Percentiles rank a stretch among this genome's conserved stretches.
phyloP scores from a whole-genome alignment of 2,329 filamentous ascomycete genomes.

The Dactylonectria estremocensis region DNA sequence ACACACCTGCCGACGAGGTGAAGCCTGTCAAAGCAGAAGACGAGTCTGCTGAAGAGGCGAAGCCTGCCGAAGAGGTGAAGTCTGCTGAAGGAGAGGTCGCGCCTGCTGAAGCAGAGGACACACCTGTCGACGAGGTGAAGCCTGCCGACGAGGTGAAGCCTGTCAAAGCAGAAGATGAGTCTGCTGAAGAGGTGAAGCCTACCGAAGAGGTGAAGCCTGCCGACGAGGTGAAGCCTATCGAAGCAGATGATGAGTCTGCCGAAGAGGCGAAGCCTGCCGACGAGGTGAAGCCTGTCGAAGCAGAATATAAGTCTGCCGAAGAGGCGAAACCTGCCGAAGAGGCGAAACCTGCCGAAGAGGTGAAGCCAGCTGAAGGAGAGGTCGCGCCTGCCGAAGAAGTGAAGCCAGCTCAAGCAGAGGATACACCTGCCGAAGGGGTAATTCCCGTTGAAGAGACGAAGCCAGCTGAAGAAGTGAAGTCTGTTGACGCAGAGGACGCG shows the following conservation, averaged over 20 bases:
- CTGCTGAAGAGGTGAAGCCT: not conserved
- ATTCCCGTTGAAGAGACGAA: not conserved
- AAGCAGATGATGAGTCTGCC: not conserved
- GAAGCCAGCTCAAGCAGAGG: not conserved
- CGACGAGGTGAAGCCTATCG: slow-evolving; percentile 1
- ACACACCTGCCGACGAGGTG: not conserved
- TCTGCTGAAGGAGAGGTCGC: not conserved
- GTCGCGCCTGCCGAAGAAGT: not conserved
- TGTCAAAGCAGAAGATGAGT: not conserved
- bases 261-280: not conserved
- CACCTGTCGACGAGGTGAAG: not conserved
- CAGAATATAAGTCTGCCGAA: not conserved
- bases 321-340: not conserved
- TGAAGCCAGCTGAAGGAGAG: not conserved
- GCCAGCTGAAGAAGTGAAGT: not conserved
- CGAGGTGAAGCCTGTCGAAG: not conserved
- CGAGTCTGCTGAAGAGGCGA: not conserved
- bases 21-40: not conserved
- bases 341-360: slow-evolving; percentile 1
- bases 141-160: not conserved
- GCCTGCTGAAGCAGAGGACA: not conserved
- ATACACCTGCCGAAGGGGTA: not conserved
- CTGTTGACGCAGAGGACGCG: not conserved
- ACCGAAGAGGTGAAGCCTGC: slow-evolving; percentile 2
- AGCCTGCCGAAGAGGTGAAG: not conserved